These are phyloP conservation scores for Pyrenophora graminea DNA, from an alignment of 2,329 filamentous ascomycete species.

Conservation along the genomic window DNA sequence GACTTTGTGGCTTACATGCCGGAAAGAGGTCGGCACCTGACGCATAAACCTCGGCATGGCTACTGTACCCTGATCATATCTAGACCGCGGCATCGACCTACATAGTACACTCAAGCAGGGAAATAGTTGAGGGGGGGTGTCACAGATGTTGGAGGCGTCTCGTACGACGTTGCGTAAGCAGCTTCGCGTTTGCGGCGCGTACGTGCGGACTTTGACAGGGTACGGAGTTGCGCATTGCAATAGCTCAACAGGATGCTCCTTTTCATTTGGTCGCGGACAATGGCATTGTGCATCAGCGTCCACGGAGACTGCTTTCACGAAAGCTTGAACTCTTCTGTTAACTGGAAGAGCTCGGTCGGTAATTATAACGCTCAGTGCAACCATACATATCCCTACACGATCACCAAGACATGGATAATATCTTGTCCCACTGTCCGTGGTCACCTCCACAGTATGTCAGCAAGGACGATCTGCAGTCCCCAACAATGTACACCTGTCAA, in stretches of 20 bases:
- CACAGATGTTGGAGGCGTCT: not conserved
- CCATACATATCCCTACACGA: too few species aligned
- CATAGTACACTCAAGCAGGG: not conserved
- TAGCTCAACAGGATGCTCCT: conserved; percentile 2
- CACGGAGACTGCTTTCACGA: not conserved
- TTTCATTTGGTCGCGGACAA: not conserved
- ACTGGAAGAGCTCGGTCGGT: not conserved
- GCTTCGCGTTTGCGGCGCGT: conserved; percentile 2
- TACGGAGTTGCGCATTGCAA: not conserved
- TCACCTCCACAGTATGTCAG: too few species aligned
- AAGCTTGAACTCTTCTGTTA: not conserved
- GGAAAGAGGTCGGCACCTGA: not conserved
- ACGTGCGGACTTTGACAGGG: conserved; percentile 2
- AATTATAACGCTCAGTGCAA: too few species aligned
- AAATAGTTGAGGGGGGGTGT: not conserved
- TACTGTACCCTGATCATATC: not conserved
- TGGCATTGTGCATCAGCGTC: not conserved
- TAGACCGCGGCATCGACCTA: not conserved
- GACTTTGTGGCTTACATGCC: not conserved
- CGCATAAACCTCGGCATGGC: not conserved
- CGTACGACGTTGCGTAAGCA: not conserved
- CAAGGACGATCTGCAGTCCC: not conserved
- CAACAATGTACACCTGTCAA: not conserved
- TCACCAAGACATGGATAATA: too few species aligned
- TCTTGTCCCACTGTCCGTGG: too few species aligned